Base-by-base conservation (phyloP, 2,329 filamentous ascomycete genomes). In the Coleophoma crateriformis region DNA sequence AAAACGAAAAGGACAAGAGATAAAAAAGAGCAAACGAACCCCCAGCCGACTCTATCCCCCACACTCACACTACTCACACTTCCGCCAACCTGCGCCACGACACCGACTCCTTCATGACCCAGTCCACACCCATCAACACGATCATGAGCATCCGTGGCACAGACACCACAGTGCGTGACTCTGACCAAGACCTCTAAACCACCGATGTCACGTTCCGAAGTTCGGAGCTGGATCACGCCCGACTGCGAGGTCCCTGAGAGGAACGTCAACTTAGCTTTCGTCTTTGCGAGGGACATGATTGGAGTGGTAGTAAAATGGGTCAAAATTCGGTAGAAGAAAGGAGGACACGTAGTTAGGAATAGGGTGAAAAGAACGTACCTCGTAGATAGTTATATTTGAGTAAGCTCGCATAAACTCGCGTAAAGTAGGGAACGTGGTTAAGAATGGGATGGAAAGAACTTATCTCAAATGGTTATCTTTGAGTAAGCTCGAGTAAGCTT, bases 51-150 rank as follows among this genome's bases (percentile, higher is more conserved):
- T n/a, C 71, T 61, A 42, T 76, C 67, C 10, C 73, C 85, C 1
- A 79, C 68, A 48, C 76, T 71, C 68, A 84, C 81, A 17, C 71
- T 68, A 45, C 72, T 76, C 39, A 85, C 81, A 2, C 63, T 69
- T 0, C 74, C 68, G 12, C 83, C 82, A 1, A 87, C 61, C 6
- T 77, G 76, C n/a, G 80, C 81, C 4, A 89, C 72, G 7, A 79
- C 78, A 7, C 85, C 85, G 47, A 90, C 76, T 35, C 85, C 71
- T 64, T 90, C 86, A 66, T 90, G 86, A 19, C 87, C 87, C 0
- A 84, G 80, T 7, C 54, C 67, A 54, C 63, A 62, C 19, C 67
- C 63, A 14, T 50, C 66, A 2, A 43, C 45, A 6, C 50, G 49
- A 48, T 62, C 64, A 54, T 73, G 68, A 27, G 70, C 50, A 49